Conservation (phyloP, 148 eudicot species). For the Beta vulgaris region DNA sequence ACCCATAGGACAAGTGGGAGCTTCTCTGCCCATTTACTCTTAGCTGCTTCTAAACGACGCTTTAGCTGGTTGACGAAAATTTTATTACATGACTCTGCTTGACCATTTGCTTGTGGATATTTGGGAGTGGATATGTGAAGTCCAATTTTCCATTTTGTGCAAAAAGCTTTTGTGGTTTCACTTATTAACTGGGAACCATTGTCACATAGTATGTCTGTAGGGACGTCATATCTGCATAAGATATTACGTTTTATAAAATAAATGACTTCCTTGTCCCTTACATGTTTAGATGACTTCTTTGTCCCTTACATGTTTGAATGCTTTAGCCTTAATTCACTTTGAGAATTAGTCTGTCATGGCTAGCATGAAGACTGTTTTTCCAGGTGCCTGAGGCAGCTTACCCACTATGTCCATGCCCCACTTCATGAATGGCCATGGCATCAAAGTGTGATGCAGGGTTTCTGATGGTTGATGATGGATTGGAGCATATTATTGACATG, state of each 20-base stretch:
- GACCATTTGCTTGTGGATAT: too few relatives aligned
- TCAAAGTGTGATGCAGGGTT: neutral
- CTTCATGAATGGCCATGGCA: neutral
- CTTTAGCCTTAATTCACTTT: neutral
- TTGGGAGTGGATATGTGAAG: neutral
- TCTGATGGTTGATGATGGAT: neutral
- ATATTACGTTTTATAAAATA: too few relatives aligned
- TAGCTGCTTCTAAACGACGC: too few relatives aligned
- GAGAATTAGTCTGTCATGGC: slow-evolving; percentile 2
- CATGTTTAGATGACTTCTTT: too few relatives aligned
- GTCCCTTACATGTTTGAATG: too few relatives aligned
- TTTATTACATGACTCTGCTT: too few relatives aligned
- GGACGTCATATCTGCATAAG: neutral
- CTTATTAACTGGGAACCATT: neutral
- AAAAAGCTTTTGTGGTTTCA: neutral
- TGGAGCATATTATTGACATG: neutral
- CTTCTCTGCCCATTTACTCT: too few relatives aligned
- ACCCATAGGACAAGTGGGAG: too few relatives aligned
- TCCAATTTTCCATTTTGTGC: neutral
- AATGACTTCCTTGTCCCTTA: too few relatives aligned
- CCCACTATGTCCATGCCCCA: slow-evolving; percentile 6
- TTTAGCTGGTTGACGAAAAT: too few relatives aligned
- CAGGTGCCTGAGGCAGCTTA: neutral
- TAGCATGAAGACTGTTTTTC: neutral
- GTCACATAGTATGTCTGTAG: neutral